Base-by-base conservation (phyloP, 2,329 filamentous ascomycete genomes). In the Pezicula neosporulosa region DNA sequence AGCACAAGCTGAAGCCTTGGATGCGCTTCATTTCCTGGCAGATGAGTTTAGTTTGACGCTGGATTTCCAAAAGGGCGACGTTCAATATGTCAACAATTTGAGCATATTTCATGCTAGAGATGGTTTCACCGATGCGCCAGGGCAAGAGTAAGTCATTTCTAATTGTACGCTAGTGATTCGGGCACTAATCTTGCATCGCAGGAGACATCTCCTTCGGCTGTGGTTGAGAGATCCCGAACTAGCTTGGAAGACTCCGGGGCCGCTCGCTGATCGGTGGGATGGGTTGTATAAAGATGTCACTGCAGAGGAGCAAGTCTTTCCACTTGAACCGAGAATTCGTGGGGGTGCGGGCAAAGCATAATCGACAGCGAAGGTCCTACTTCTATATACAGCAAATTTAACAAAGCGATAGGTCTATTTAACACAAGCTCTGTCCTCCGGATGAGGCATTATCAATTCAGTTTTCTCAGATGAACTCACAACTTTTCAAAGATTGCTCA, bases 261-360 rank as follows among this genome's bases (percentile, higher is more conserved):
- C 54, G 10, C 52, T 75, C 44, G 53, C 63, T 44, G 65, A 63
- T 4, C 68, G 75, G 8, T 86, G 80, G 78, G 70, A 74, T 54
- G 50, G 51, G 4, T 66, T 85, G 1, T 86, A 82, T 56, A 69
- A 72, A 1, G 76, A 70, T 3, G 72, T 83, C 3, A 74, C 67
- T 3, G 67, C 74, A 0, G 78, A 82, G 54, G 74, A 70, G 10
- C 70, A 78, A 35, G 74, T 82, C 0, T 79, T 85, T 48, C 81
- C 81, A 0, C 66, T 83, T 2, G 77, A 85, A 60, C 77, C 80
- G n/a, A 68, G 65, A 19, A 70, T 77, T 55, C 66, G 73, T 21
- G 53, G 47, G 12, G 36, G 49, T 27, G 43, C 49, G 27, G 49
- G 49, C 6, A 51, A 51, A 35, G 15, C 37, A 7, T 48, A 13